Evolutionary conservation across 495 filamentous ascomycete species (phyloP).

Genomic region (Penicillium lividum): DNA sequence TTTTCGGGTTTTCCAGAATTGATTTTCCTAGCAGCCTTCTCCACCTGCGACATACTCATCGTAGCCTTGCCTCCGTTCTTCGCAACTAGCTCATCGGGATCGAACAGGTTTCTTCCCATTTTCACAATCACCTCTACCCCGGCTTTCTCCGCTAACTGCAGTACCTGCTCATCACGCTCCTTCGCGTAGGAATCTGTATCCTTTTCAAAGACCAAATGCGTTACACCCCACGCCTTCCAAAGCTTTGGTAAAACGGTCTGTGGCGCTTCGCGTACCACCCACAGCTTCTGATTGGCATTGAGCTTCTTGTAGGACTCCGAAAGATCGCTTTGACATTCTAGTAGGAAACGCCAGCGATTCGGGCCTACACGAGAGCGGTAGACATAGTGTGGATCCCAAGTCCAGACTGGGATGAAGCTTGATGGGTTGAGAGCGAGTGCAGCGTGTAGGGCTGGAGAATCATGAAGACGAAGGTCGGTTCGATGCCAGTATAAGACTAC

Average conservation of each 20-base stretch:
- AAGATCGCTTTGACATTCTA: constrained; percentile 66
- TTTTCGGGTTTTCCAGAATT: constrained; percentile 49
- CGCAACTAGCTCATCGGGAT: constrained; percentile 64
- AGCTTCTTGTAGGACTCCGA: constrained; percentile 60
- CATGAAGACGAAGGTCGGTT: constrained; percentile 70
- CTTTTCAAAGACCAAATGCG: constrained; percentile 72
- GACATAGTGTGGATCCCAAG: constrained; percentile 74
- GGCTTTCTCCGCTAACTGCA: constrained; percentile 55
- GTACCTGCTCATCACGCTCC: constrained; percentile 56
- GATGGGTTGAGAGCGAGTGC: constrained; percentile 63
- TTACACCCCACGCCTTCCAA: constrained; percentile 66
- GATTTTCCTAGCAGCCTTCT: constrained; percentile 49
- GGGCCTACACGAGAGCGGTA: constrained; percentile 63
- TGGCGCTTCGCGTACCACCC: constrained; percentile 66
- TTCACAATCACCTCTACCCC: constrained; percentile 63
- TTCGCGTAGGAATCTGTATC: constrained; percentile 70
- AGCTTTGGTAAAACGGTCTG: constrained; percentile 66
- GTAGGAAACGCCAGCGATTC: constrained; percentile 69
- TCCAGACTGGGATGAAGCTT: constrained; percentile 65
- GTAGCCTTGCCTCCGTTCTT: constrained; percentile 65
- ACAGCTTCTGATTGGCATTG: constrained; percentile 64
- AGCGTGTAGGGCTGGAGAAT: constrained; percentile 66
- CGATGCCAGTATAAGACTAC: constrained; percentile 76
- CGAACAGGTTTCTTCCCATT: constrained; percentile 64
- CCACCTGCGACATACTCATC: constrained; percentile 66